Evolutionary conservation across 305 asterid genomes (phyloP), one percentile per base, ranked within the genome.

Genomic region (Rubia occidens): DNA sequence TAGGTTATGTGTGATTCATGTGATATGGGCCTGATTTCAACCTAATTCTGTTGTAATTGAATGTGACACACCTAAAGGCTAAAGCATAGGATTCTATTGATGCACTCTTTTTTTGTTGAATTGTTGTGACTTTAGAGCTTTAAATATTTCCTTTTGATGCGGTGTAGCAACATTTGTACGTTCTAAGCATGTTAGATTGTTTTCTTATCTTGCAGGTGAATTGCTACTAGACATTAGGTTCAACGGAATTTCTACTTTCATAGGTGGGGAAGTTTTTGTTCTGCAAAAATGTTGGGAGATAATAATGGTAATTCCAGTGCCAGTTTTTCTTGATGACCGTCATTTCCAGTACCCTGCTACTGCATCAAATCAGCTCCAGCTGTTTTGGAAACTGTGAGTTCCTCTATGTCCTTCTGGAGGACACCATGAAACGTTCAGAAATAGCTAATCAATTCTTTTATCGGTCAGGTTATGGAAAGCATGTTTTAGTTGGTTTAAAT

Each of bases 301-400:
- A 85, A 84, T 74, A 84, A 81, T 74, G 81, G 76, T 66, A 83
- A 81, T 63, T 10, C 82, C 84, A 18, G 67, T 79, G 70, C 87
- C 87, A 9, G 79, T 82, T 75, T 83, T 87, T 55, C 76, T 84
- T 35, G 83, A 80, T 29, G 79, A 76, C n/a, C 72, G 61, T 63
- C 79, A 67, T 69, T 82, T 85, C 77, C 90, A 74, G 78, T 84
- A 77, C 78, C 82, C 88, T 26, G 70, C 82, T 45, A 84, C 72
- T 61, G 84, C 79, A 65, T 74, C 95, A 60, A 85, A 85, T 78
- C 96, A 85, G 82, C 87, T 71, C 40, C 96, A 82, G 76, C 77
- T 83, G 68, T 82, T 83, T n/a, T 78, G 87, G 86, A 84, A 84
- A 87, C 58, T 67, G 98, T 91, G 76, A 83, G 98, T 86, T 76